Conservation (phyloP, 306 rosid species). For the Cucumis cinereus region DNA sequence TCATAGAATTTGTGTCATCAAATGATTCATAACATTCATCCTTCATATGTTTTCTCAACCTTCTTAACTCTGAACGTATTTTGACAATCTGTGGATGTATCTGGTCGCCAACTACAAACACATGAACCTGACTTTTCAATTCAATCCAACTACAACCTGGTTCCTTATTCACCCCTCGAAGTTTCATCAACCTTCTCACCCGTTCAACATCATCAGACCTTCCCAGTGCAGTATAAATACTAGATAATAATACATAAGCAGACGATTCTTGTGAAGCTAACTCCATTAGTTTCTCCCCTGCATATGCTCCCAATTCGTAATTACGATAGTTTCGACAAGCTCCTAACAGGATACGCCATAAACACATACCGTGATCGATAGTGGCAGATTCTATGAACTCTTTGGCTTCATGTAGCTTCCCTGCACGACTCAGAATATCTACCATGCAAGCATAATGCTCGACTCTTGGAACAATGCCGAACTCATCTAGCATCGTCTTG, state of each 20-base stretch:
- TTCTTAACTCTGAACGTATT: slow-evolving; percentile 28
- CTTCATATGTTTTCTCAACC: slow-evolving; percentile 46
- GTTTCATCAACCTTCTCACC: slow-evolving; percentile 60
- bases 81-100: slow-evolving; percentile 64
- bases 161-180: slow-evolving; percentile 63
- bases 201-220: slow-evolving; percentile 62
- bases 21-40: slow-evolving; percentile 49
- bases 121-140: slow-evolving; percentile 59
- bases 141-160: slow-evolving; percentile 97
- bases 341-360: slow-evolving; percentile 74
- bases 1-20: not conserved
- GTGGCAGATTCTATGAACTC: slow-evolving; percentile 68
- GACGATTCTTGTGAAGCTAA: slow-evolving; percentile 69
- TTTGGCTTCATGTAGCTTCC: slow-evolving; percentile 61
- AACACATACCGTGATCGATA: slow-evolving; percentile 51
- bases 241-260: slow-evolving; percentile 56
- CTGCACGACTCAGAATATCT: slow-evolving; percentile 75
- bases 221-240: slow-evolving; percentile 59
- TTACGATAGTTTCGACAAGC: slow-evolving; percentile 68
- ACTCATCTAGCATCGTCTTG: slow-evolving; percentile 52
- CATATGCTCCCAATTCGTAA: slow-evolving; percentile 61
- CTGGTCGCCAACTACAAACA: slow-evolving; percentile 74
- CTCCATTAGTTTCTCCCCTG: slow-evolving; percentile 73
- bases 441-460: slow-evolving; percentile 94
- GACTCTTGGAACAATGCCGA: slow-evolving; percentile 38